Base-by-base conservation (phyloP, 2,329 filamentous ascomycete species). In the Verruconis gallopava region DNA sequence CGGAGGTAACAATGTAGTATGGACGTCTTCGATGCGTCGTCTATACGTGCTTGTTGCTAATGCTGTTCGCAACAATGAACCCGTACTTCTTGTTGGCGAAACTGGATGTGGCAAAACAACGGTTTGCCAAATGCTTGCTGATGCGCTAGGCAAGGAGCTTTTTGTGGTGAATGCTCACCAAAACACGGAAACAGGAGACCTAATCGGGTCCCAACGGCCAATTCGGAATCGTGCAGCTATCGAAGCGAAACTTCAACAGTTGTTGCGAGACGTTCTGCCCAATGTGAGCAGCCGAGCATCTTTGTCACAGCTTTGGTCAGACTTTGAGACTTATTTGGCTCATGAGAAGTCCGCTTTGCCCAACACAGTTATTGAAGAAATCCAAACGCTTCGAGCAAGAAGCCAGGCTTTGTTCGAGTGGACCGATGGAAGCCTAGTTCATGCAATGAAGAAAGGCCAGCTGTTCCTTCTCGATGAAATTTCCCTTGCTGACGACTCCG, bases 71-170 rank as follows among this genome's bases (percentile, higher is more conserved):
- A 91, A 95, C 55, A 86, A 93, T 47, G 91, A 99, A 58, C 91
- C 91, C 1, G 85, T 98, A 3, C 69, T 99, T 15, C 70, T 99
- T 4, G 85, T 99, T 11, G 91, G 91, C 47, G 93, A 98, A 58
- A 99, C 91, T 14, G 91, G 91, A 4, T 96, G 89, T 54, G 91
- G 93, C 46, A 99, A 99, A 65, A 99, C 91, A 0, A 95, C 89
- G 2, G 83, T 98, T 4, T 93, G 85, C 50, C 91, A 99, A 58
- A 73, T 94, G 55, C 72, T 96, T 41, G 86, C 91, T 3, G 81
- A 93, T 53, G 81, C 84, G 3, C 72, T 85, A 47, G 67, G 70
- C 13, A 85, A 81, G 52, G 68, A 83, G 48, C 66, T 99, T 30
- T 79, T 88, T 50, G 91, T 89, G 51, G 81, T 98, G 54, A 99